These are phyloP conservation scores for Pogostemon cablin DNA, from an alignment of 257 asterid genomes.

Conservation along the genomic window DNA sequence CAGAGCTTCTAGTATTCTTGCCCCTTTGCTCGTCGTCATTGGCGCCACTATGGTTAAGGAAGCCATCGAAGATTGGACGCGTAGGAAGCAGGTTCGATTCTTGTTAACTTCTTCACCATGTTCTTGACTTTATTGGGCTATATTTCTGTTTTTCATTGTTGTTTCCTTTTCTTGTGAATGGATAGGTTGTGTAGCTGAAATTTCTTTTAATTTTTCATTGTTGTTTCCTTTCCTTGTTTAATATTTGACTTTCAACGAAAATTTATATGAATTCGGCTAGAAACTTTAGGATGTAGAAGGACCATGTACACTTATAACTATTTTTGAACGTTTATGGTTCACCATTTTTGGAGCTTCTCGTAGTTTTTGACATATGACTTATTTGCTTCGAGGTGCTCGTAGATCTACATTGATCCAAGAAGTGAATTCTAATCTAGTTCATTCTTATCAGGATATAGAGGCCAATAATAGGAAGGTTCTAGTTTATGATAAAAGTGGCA, in stretches of 20 bases:
- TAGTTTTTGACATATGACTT: constrained; percentile 1
- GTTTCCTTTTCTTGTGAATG: constrained; percentile 13
- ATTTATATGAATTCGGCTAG: background rate
- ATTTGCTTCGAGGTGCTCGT: background rate
- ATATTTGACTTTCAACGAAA: background rate
- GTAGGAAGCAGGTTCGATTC: constrained; percentile 68
- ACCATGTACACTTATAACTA: background rate
- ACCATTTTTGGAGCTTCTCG: background rate
- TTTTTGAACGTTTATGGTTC: background rate
- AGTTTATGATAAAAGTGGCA: constrained; percentile 47
- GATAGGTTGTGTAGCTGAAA: background rate
- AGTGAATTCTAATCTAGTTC: constrained; percentile 20
- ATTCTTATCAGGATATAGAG: constrained; percentile 69
- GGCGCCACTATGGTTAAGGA: constrained; percentile 97
- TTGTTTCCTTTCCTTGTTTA: background rate
- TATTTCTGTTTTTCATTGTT: background rate
- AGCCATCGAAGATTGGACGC: constrained; percentile 96
- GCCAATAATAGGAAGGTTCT: constrained; percentile 82
- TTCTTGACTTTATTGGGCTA: background rate
- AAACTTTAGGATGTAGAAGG: background rate
- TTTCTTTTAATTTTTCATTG: background rate
- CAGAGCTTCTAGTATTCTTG: constrained; percentile 71
- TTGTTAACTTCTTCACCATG: background rate
- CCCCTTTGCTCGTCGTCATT: constrained; percentile 77
- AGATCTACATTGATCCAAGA: constrained; percentile 16